Conservation (phyloP, 352 stramenopile species). For the Phytophthora niederhauseri region DNA sequence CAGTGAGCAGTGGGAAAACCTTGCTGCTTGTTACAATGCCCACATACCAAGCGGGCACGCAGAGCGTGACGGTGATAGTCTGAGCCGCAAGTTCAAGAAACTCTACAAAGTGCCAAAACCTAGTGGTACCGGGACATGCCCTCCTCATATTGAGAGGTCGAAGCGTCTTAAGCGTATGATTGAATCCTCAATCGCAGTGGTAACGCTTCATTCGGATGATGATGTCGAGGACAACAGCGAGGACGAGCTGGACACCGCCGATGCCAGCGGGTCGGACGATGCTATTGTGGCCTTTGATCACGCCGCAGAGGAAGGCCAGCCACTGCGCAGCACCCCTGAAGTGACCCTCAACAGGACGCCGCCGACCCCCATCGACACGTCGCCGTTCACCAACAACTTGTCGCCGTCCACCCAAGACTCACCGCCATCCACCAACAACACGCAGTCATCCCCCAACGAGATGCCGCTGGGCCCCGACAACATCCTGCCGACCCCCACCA, state of each 20-base stretch:
- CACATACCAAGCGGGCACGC: neutral
- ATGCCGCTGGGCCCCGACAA: too few relatives aligned
- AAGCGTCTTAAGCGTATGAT: neutral
- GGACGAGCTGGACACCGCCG: neutral
- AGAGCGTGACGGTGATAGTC: neutral
- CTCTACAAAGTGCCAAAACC: slow-evolving; percentile 1
- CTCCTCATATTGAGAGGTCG: neutral
- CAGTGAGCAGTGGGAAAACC: neutral
- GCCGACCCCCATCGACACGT: neutral
- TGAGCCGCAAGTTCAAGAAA: neutral
- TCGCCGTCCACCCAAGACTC: neutral
- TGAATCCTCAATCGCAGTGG: neutral
- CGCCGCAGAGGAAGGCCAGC: neutral
- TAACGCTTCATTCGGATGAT: neutral
- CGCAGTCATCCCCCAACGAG: too few relatives aligned
- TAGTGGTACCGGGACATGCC: neutral
- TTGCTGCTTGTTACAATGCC: neutral
- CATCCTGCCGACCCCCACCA: too few relatives aligned
- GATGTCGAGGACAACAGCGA: neutral
- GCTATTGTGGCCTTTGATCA: neutral
- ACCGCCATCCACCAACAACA: too few relatives aligned
- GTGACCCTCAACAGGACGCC: neutral
- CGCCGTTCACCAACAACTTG: neutral
- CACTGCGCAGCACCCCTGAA: too few relatives aligned
- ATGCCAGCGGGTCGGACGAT: neutral